Conservation (phyloP, 1,284 basidiomycete genomes). For the Singerocomus rubriflavus region DNA sequence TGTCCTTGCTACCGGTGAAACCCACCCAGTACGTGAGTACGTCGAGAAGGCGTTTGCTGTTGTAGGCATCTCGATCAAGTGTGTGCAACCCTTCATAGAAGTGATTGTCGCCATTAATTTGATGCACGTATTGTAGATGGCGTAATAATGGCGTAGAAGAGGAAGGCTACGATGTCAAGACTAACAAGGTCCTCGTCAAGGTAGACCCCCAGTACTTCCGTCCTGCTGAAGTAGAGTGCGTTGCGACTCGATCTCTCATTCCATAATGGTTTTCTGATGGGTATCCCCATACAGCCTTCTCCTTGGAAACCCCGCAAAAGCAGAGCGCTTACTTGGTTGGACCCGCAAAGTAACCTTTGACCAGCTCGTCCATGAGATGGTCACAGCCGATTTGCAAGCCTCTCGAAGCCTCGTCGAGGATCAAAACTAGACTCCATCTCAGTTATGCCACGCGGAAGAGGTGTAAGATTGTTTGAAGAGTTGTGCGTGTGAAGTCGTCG, state of each 20-base stretch:
- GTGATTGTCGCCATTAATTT: not conserved
- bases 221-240: conserved; percentile 90
- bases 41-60: conserved; percentile 79
- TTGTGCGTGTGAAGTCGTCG: not conserved
- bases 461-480: conserved; percentile 2
- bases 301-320: conserved; percentile 80
- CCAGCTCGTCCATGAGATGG: conserved; percentile 86
- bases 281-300: conserved; percentile 52
- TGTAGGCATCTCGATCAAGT: conserved; percentile 66
- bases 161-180: conserved; percentile 66
- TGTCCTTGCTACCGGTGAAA: conserved; percentile 90
- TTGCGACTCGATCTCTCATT: conserved; percentile 23
- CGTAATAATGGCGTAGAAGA: conserved; percentile 71
- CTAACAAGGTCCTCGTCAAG: conserved; percentile 69
- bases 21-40: conserved; percentile 86
- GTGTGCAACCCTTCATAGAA: conserved; percentile 19
- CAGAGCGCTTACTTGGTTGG: conserved; percentile 82
- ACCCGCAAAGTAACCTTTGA: conserved; percentile 80
- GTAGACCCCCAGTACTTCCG: conserved; percentile 83
- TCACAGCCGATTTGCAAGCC: conserved; percentile 70
- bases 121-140: conserved; percentile 51
- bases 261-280: conserved; percentile 9
- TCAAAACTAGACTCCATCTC: conserved; percentile 55
- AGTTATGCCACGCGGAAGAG: not conserved
- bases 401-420: conserved; percentile 72